phyloP scores from a whole-genome alignment of 108 stramenopile species.

The Cyclotella baltica region DNA sequence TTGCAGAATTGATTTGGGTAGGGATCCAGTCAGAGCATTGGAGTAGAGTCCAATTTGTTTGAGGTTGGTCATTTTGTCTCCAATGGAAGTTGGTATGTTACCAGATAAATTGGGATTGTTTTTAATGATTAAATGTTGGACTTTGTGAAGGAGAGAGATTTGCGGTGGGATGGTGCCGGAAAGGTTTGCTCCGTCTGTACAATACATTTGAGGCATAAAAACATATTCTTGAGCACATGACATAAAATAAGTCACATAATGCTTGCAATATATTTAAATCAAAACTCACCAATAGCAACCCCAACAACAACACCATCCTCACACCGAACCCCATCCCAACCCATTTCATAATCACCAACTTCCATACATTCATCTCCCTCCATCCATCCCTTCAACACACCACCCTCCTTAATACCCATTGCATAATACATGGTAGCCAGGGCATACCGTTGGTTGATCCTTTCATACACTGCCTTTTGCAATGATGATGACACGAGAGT shows the following conservation, averaged over 20 bases:
- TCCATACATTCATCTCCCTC: conserved; percentile 70
- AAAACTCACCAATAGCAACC: conserved; percentile 66
- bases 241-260: no score
- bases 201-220: not conserved
- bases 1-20: conserved; percentile 53
- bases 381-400: conserved; percentile 65
- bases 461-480: conserved; percentile 32
- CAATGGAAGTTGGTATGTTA: conserved; percentile 67
- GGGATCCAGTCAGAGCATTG: conserved; percentile 62
- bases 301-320: conserved; percentile 63
- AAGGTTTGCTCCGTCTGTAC: conserved; percentile 54
- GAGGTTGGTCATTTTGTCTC: conserved; percentile 54
- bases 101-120: conserved; percentile 70
- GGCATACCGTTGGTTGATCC: conserved; percentile 71
- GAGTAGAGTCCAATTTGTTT: conserved; percentile 73
- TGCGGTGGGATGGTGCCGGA: conserved; percentile 48
- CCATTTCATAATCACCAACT: conserved; percentile 39
- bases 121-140: conserved; percentile 72
- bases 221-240: no score
- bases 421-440: conserved; percentile 73
- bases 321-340: conserved; percentile 67
- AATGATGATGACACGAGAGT: no score
- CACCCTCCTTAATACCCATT: conserved; percentile 42
- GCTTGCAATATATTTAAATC: not conserved
- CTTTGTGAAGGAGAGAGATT: conserved; percentile 48